Evolutionary conservation across 768 basidiomycete species (phyloP), one percentile per base, ranked within the genome.

Genomic region (Amanita thiersii): DNA sequence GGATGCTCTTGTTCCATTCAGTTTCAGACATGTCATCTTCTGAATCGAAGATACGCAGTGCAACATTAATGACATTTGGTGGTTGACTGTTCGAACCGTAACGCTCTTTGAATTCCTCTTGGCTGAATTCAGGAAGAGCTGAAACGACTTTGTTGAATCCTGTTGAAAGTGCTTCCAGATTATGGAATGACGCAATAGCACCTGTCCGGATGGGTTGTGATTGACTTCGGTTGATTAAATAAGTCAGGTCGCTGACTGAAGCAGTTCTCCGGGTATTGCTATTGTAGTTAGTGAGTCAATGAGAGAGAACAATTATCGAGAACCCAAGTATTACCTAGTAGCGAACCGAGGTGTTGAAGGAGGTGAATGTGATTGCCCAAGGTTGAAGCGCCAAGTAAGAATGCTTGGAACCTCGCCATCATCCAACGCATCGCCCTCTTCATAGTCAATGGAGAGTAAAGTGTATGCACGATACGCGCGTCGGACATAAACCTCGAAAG

Each of bases 381-480:
- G 73, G 59, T 91, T 93, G 78, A 99, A 99, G 29, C 88, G 77
- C 96, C 96, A 98, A 4, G 81, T 89, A 18, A 94, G 72, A 37
- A 86, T 76, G 47, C 75, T 73, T 9, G 87, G 84, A 2, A 76
- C 73, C 46, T 92, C 89, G 21, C 84, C 87, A 47, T 89, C 87
- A 51, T 90, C 90, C 14, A 76, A 56, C 14, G 77, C 74, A 54
- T 93, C 87, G 3, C 90, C 94, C 57, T 92, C 89, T 55, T 97
- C 91, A 57, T 94, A 92, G 58, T 98, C 94, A 45, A 99, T 73
- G 23, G 88, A 88, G 39, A 96, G 69, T 31, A 98, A 62, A 15
- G 79, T 82, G 64, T 99, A 99, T 3, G 90, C 94, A 48, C 85
- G 82, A 65, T 99, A 99, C 5, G 90, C 91, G 49, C 94, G 88